A percentile compares a stretch with the other conserved stretches of the same genome.
Conservation (phyloP, 176 grass and related monocot species). For the Lolium rigidum region DNA sequence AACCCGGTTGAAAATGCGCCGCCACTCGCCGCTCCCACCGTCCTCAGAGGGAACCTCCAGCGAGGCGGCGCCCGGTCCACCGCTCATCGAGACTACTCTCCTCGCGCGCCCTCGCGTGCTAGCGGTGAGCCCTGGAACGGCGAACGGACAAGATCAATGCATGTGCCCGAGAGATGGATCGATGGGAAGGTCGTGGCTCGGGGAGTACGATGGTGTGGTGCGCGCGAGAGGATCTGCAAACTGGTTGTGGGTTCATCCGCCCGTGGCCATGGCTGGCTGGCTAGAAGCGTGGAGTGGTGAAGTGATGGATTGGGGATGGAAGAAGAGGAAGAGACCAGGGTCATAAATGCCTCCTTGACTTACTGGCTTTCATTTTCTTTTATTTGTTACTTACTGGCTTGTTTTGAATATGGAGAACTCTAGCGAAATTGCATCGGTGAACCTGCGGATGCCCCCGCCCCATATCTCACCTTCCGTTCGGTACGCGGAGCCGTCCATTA, state of each 20-base stretch:
- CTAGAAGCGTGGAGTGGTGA: too few species aligned
- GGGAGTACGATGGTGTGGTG: not conserved
- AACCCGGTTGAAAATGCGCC: conserved; percentile 27
- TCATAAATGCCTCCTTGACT: too few species aligned
- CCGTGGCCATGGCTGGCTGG: not conserved
- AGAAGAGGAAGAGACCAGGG: too few species aligned
- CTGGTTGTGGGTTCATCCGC: not conserved
- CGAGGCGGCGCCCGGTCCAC: not conserved
- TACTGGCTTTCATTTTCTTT: too few species aligned
- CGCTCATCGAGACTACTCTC: conserved; percentile 19
- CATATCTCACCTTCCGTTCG: too few species aligned
- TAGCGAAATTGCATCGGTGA: too few species aligned
- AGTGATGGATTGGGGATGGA: too few species aligned
- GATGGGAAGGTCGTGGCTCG: not conserved
- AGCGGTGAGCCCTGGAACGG: not conserved
- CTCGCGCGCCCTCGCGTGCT: not conserved
- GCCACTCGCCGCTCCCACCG: conserved; percentile 9
- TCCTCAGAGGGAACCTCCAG: not conserved
- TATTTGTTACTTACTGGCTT: too few species aligned
- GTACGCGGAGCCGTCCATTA: too few species aligned
- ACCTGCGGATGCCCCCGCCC: too few species aligned
- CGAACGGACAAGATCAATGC: not conserved
- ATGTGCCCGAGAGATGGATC: not conserved
- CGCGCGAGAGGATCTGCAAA: not conserved
- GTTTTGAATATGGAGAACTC: too few species aligned